Base-by-base conservation (phyloP, 176 grass and related monocot species). In the Paspalum vaginatum region DNA sequence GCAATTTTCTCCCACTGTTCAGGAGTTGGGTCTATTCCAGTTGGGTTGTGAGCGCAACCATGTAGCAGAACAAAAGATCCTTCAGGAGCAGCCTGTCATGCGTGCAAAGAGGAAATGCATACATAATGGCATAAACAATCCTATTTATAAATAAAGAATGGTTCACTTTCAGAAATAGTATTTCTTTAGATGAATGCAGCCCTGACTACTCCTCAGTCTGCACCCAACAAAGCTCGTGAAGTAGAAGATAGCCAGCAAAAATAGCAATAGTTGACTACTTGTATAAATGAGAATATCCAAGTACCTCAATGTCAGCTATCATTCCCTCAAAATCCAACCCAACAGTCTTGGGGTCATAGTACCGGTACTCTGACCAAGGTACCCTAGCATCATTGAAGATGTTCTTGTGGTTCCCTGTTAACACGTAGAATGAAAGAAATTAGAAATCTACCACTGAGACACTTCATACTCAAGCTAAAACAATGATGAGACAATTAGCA, bases 361-460 rank as follows among this genome's bases (percentile, higher is more conserved):
- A 98, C 43, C 90, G 84, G 78, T 98, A 98, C 75, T 98, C 96
- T 85, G 92, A 95, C 96, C 96, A 98, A 77, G 92, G 96, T 78
- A 98, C 90, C 73, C 86, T 94, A 47, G 92, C 90, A 95, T 98
- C 96, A 86, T 93, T 98, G 67, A 98, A 98, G 49, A 98, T 98
- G 86, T 95, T 98, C 82, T 95, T 98, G 62, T 98, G 96, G 86
- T 98, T 98, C 38, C 96, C 96, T 98, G 86, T 86, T 77, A 82
- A 71, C 27, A 82, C 50, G 62, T 56, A 77, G 41, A 85, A 62
- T 56, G 45, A 27, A 51, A 0, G 4, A 76, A 66, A 40, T 65
- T 38, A 25, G 4, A 61, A 61, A 11, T 21, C 56, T n/a, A 1
- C 7, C 9, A 49, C 25, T n/a, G 12, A 72, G 20, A 49, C 13